Evolutionary conservation across 75 land plant genomes (phyloP), one percentile per base, ranked within the genome.

Genomic region (Picea glauca): DNA sequence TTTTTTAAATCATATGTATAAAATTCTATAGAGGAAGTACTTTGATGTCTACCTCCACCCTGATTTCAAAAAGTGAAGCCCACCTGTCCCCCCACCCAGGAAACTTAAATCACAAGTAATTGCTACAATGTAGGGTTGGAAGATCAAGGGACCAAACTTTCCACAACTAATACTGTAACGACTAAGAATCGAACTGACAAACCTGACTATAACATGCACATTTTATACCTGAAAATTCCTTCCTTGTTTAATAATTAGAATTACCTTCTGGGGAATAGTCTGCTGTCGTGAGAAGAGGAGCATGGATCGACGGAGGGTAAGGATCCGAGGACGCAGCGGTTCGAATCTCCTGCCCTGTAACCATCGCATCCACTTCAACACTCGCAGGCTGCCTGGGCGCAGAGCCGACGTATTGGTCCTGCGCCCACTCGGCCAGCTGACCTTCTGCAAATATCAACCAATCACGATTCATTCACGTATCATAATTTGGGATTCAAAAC

Each of bases 261-360:
- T 68, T 68, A 68, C 54, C 50, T 15, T 68, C 12, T 7, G n/a
- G 15, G n/a, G n/a, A 40, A 40, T 81, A 20, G 0, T 76, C 76
- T 21, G 84, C 78, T 13, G 83, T 78, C 50, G 80, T 84, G n/a
- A 87, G 50, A 20, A 85, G 68, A 56, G 83, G 81, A 57, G 80
- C 87, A 81, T 84, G 79, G 40, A 87, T 87, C 87, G 87, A 87
- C 1, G 72, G 62, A 2, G 87, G 88, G 60, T 84, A 87, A 32
- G 88, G 88, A 81, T 87, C 79, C 33, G 73, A 50, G 3, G 79
- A 83, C 3, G 87, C 82, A 0, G 85, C 87, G 40, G 78, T 81
- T 21, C 85, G 81, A 57, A 85, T 85, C 78, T 85, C 87, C 33
- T 84, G 60, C 40, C 72, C 84, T 54, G 59, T 83, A 5, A 80